Percentiles rank a stretch among this genome's conserved stretches.
phyloP scores from a whole-genome alignment of 2,329 filamentous ascomycete species.

The Fusarium sp. region DNA sequence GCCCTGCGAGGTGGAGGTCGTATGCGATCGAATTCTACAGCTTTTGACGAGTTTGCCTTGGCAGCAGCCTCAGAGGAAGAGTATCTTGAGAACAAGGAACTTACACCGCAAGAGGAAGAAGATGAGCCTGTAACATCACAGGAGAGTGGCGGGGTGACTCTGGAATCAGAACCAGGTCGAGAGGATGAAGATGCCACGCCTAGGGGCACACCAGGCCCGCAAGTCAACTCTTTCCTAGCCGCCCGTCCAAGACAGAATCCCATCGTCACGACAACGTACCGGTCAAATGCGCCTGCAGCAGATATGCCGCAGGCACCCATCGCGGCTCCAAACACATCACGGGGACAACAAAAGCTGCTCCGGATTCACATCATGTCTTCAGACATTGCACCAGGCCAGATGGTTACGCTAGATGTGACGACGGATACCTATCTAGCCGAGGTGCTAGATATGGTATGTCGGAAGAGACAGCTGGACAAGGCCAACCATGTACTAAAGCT shows the following conservation, averaged over 20 bases:
- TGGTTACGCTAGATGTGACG: constrained; percentile 79
- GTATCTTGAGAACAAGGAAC: constrained; percentile 74
- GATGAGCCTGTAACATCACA: constrained; percentile 41
- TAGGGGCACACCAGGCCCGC: constrained; percentile 42
- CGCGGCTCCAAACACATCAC: constrained; percentile 57
- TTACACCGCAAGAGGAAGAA: constrained; percentile 76
- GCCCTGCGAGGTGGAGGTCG: constrained; percentile 73
- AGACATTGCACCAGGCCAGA: constrained; percentile 78
- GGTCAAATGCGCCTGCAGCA: constrained; percentile 65
- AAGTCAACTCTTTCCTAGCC: constrained; percentile 47
- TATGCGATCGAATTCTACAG: constrained; percentile 76
- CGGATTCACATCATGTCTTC: constrained; percentile 78
- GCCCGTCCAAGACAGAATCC: constrained; percentile 65
- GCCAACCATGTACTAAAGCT: constrained; percentile 83
- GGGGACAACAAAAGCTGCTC: constrained; percentile 77
- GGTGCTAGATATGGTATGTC: constrained; percentile 82
- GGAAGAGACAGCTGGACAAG: constrained; percentile 83
- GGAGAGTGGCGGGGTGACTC: constrained; percentile 43
- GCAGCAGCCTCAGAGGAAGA: constrained; percentile 78
- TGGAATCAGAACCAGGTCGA: constrained; percentile 46
- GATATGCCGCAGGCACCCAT: constrained; percentile 66
- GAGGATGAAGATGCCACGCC: constrained; percentile 44
- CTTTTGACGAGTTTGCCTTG: constrained; percentile 85
- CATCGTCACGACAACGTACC: constrained; percentile 71
- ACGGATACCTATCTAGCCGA: constrained; percentile 88